Conservation (phyloP, 2,329 filamentous ascomycete species). For the Diplocarpon rosae region DNA sequence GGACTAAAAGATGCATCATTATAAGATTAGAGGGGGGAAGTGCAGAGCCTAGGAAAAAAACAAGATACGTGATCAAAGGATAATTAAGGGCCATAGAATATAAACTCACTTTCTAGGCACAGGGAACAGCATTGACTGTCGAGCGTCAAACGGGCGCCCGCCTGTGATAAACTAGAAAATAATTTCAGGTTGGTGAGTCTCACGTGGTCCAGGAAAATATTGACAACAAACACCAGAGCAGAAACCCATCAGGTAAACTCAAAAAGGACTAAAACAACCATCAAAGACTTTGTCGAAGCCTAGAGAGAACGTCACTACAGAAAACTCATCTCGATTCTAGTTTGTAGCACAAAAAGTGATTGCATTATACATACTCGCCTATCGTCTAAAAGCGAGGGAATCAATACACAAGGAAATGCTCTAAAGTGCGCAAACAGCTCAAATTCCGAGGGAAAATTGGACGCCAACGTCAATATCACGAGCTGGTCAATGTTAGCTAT, state of each 20-base stretch:
- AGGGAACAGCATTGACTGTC: too few relatives aligned
- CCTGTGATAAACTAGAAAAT: too few relatives aligned
- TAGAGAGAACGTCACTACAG: neutral
- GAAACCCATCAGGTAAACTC: too few relatives aligned
- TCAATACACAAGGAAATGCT: constrained; percentile 25
- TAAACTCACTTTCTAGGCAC: too few relatives aligned
- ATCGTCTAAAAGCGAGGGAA: constrained; percentile 23
- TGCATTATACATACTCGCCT: constrained; percentile 27
- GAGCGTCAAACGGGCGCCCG: too few relatives aligned
- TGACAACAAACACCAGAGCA: neutral
- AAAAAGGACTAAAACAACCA: too few relatives aligned
- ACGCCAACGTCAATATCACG: constrained; percentile 96
- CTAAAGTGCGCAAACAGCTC: constrained; percentile 17
- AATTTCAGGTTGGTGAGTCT: too few relatives aligned
- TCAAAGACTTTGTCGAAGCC: neutral
- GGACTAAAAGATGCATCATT: neutral
- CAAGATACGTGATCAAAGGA: too few relatives aligned
- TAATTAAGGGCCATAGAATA: too few relatives aligned
- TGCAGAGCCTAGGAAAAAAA: neutral
- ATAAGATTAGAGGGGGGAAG: neutral
- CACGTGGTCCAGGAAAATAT: neutral
- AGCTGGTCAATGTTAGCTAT: constrained; percentile 38
- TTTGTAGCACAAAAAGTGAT: constrained; percentile 1
- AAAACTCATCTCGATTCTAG: too few relatives aligned
- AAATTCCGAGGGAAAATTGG: constrained; percentile 91